Evolutionary conservation across 441 rosid species (phyloP).

Genomic region (Erodium texanum): DNA sequence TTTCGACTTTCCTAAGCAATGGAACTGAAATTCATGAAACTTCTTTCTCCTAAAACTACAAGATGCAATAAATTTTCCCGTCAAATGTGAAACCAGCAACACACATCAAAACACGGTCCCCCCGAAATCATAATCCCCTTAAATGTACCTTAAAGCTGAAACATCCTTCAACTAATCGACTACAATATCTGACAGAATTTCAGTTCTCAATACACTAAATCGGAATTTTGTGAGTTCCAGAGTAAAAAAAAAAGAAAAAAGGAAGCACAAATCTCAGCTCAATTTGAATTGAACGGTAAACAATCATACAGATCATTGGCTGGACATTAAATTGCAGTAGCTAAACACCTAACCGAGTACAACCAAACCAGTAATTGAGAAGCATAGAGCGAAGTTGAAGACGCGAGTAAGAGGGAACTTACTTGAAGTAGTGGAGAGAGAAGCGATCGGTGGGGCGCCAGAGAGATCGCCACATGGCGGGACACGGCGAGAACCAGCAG

Average conservation of each 20-base stretch:
- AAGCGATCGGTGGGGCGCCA: slow-evolving; percentile 75
- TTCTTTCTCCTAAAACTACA: not conserved
- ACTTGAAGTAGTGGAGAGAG: slow-evolving; percentile 63
- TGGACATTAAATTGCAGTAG: not conserved
- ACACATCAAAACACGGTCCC: not conserved
- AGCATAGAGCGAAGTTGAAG: not conserved
- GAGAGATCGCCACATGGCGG: slow-evolving; percentile 52
- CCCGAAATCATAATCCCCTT: not conserved
- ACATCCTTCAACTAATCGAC: not conserved
- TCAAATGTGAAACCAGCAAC: not conserved
- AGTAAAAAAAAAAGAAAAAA: not conserved
- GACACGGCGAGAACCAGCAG: slow-evolving; percentile 15
- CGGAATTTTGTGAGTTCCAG: not conserved
- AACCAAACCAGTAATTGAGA: not conserved
- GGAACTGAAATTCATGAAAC: not conserved
- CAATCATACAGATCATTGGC: not conserved
- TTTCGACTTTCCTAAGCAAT: not conserved
- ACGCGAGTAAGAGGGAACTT: slow-evolving; percentile 7
- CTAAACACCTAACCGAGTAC: not conserved
- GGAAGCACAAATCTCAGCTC: not conserved
- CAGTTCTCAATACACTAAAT: not conserved
- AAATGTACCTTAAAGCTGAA: not conserved
- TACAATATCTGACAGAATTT: not conserved
- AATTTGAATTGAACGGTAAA: not conserved
- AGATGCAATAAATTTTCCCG: not conserved